Evolutionary conservation across 768 basidiomycete genomes (phyloP).

Genomic region (Pleurotus salmoneostramineus): DNA sequence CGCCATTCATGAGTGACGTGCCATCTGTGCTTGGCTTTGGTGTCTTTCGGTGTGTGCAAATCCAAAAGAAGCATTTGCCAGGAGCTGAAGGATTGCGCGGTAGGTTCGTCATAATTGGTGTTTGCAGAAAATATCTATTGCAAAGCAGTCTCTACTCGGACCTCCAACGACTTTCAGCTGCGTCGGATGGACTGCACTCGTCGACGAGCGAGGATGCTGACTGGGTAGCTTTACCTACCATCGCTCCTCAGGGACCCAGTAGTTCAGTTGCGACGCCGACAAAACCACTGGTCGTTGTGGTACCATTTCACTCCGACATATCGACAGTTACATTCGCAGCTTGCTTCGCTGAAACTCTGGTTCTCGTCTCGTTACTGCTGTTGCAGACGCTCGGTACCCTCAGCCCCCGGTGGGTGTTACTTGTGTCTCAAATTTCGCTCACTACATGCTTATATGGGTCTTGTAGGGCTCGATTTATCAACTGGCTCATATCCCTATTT

Average conservation of each 20-base stretch:
- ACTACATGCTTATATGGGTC: too few species aligned
- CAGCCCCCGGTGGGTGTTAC: slow-evolving; percentile 43
- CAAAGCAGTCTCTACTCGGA: not conserved
- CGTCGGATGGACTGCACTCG: not conserved
- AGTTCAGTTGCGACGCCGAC: slow-evolving; percentile 9
- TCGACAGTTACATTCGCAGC: slow-evolving; percentile 61
- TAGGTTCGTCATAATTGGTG: not conserved
- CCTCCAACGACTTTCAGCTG: slow-evolving; percentile 1
- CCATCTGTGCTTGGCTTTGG: too few species aligned
- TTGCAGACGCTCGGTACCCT: slow-evolving; percentile 62
- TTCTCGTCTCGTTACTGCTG: slow-evolving; percentile 68
- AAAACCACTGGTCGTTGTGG: slow-evolving; percentile 10
- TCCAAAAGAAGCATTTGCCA: not conserved
- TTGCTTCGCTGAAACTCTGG: slow-evolving; percentile 73
- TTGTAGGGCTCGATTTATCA: slow-evolving; percentile 54
- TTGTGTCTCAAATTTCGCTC: not conserved
- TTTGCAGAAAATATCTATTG: not conserved
- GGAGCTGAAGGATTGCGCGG: not conserved
- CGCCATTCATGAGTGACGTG: too few species aligned
- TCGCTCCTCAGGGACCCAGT: not conserved
- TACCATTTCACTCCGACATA: slow-evolving; percentile 45
- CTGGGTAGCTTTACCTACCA: slow-evolving; percentile 4
- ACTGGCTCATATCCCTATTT: slow-evolving; percentile 67
- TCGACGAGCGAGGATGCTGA: slow-evolving; percentile 2
- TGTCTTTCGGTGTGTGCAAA: not conserved